phyloP scores from a whole-genome alignment of 441 rosid species.

The Corymbia citriodora region DNA sequence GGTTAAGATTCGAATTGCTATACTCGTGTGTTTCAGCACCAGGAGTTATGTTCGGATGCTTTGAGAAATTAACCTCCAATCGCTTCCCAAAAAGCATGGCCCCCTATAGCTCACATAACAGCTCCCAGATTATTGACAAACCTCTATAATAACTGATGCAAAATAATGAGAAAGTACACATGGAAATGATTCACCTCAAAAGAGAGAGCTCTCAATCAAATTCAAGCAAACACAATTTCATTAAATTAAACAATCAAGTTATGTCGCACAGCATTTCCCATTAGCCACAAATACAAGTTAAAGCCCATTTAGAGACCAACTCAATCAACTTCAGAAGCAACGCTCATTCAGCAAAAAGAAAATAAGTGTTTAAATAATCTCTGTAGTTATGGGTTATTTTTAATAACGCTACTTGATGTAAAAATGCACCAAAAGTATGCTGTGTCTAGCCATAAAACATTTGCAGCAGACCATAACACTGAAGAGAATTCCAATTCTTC shows the following conservation, averaged over 20 bases:
- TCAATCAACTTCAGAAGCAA: background rate
- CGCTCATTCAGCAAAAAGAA: background rate
- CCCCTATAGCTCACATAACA: constrained; percentile 41
- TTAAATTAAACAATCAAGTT: background rate
- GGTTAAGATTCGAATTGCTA: constrained; percentile 80
- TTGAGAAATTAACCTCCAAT: constrained; percentile 91
- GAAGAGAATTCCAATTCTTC: background rate
- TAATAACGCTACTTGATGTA: background rate
- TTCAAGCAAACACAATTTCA: background rate
- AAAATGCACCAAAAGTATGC: background rate
- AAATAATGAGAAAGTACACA: background rate
- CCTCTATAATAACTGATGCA: background rate
- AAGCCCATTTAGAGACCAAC: background rate
- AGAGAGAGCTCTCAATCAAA: background rate
- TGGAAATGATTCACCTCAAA: background rate
- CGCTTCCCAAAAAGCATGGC: constrained; percentile 86
- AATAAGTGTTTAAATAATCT: background rate
- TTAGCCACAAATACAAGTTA: background rate
- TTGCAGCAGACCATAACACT: background rate
- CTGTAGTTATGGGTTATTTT: background rate
- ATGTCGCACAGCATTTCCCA: background rate
- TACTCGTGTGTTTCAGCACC: constrained; percentile 90
- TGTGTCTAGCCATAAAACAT: background rate
- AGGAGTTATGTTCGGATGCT: constrained; percentile 84
- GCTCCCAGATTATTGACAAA: background rate